Conservation (phyloP, 2,329 filamentous ascomycete species). For the Colletotrichum cereale region DNA sequence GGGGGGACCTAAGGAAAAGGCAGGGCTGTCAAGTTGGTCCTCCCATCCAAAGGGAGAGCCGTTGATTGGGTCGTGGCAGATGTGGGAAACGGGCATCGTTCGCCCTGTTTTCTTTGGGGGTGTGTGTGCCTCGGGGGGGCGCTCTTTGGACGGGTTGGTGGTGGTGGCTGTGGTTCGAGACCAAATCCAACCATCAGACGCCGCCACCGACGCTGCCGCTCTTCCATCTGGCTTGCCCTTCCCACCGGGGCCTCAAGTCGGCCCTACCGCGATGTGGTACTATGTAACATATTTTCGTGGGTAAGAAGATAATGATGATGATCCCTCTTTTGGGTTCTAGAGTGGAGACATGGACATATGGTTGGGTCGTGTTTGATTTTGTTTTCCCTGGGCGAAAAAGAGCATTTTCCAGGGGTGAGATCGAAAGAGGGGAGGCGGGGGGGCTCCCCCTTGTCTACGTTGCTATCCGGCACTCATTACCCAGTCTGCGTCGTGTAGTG, state of each 20-base stretch:
- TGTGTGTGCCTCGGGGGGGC: neutral
- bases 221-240: neutral
- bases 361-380: neutral
- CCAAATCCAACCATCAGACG: neutral
- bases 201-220: no score
- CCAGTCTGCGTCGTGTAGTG: neutral
- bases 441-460: neutral
- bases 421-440: neutral
- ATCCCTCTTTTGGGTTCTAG: neutral
- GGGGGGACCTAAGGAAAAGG: slow-evolving; percentile 4
- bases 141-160: slow-evolving; percentile 1
- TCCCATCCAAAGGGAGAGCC: neutral
- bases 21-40: slow-evolving; percentile 35
- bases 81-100: slow-evolving; percentile 35
- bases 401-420: neutral
- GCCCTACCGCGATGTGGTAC: neutral
- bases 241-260: neutral
- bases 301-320: neutral
- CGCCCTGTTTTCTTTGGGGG: slow-evolving; percentile 31
- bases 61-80: slow-evolving; percentile 27
- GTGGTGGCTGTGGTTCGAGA: neutral
- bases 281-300: neutral
- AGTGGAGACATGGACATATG: neutral
- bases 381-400: neutral
- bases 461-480: neutral